Evolutionary conservation across 169 alveolate genomes (phyloP), one percentile per base, ranked within the genome.

Genomic region (Cryptosporidium sp.): DNA sequence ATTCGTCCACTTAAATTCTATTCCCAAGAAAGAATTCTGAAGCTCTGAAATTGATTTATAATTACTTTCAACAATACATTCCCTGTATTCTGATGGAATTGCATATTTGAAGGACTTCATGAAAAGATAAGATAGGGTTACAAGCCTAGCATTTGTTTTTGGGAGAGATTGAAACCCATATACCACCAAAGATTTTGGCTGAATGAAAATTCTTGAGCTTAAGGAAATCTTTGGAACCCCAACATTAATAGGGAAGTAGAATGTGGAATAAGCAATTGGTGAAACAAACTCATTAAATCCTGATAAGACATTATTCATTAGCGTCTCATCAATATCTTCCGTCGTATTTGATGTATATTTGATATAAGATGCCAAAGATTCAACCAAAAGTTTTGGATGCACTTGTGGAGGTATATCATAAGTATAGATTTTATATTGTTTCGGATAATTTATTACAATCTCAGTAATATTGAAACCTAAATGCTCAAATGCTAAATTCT

Each of bases 121-220:
- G 45, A 75, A 75, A 18, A 75, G 68, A 35, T 75, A 75, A 33
- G 70, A 56, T n/a, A 75, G 86, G n/a, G 58, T 26, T 3, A 75
- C 48, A 12, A 75, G 68, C n/a, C 61, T 75, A 9, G 86, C 73
- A 65, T 65, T 65, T 21, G 51, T 37, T 35, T 35, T 65, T 2
- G 72, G 72, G 26, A 65, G 71, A 12, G 85, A 71, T 23, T 71
- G 85, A 23, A 71, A 71, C 33, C 85, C 85, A 48, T 71, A 71
- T 12, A 44, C 39, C 7, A 71, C 61, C 42, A 71, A 23, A 16
- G 85, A 71, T 31, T 71, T 71, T 44, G 85, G 85, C 6, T 71
- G 85, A 3, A 56, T 45, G 39, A 26, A 48, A 18, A 71, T 51
- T 51, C 85, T 71, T 60, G 69, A 51, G 21, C 35, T 29, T 21